Conservation (phyloP, 140 eudicot species). For the Cichorium intybus region DNA sequence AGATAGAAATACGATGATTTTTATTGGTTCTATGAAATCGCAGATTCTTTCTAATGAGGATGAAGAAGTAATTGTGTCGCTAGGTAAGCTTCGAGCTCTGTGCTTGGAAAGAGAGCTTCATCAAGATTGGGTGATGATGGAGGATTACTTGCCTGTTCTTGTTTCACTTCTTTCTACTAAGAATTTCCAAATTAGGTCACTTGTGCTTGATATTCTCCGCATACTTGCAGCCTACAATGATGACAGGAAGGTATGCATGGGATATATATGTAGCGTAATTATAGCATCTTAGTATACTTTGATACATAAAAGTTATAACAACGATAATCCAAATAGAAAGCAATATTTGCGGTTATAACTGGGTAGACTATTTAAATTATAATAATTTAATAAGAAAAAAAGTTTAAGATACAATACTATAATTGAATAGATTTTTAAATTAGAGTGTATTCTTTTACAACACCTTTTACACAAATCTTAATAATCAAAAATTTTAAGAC, state of each 20-base stretch:
- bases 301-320: too few species aligned
- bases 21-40: slow-evolving; percentile 45
- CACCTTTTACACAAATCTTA: too few species aligned
- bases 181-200: slow-evolving; percentile 27
- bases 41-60: slow-evolving; percentile 38
- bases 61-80: slow-evolving; percentile 34
- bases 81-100: slow-evolving; percentile 32
- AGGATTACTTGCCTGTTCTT: slow-evolving; percentile 45
- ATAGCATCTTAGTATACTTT: neutral
- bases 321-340: too few species aligned
- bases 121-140: slow-evolving; percentile 56
- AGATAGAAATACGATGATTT: slow-evolving; percentile 49
- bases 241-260: slow-evolving; percentile 32
- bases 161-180: slow-evolving; percentile 40
- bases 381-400: too few species aligned
- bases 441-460: too few species aligned
- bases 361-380: too few species aligned
- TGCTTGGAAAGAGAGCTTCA: slow-evolving; percentile 37
- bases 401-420: too few species aligned
- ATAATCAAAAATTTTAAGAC: too few species aligned
- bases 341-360: too few species aligned
- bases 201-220: slow-evolving; percentile 32
- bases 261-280: too few species aligned
- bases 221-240: slow-evolving; percentile 38
- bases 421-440: too few species aligned